These are phyloP conservation scores for Carex kokanica DNA, from an alignment of 176 grass and related monocot species.

Conservation along the genomic window DNA sequence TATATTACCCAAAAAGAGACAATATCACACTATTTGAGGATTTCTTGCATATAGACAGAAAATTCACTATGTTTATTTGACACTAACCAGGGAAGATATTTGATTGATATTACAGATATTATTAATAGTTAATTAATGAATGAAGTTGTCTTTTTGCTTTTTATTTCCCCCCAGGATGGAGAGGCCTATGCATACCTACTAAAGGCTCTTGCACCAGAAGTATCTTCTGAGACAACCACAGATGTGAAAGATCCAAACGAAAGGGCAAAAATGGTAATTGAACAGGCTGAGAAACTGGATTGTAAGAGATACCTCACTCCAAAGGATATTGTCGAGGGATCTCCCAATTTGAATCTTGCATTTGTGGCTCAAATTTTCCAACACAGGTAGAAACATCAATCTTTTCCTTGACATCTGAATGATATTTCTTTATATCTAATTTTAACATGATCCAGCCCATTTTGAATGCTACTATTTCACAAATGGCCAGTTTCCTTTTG, in stretches of 20 bases:
- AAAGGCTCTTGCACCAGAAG: conserved; percentile 94
- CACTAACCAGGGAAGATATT: neutral
- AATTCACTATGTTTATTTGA: neutral
- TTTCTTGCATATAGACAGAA: neutral
- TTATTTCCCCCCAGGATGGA: conserved; percentile 58
- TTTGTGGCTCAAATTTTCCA: conserved; percentile 99
- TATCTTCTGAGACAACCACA: conserved; percentile 51
- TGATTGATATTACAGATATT: neutral
- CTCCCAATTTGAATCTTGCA: conserved; percentile 98
- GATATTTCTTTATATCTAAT: neutral
- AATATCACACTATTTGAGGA: neutral
- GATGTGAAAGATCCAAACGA: conserved; percentile 69
- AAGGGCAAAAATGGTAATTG: conserved; percentile 93
- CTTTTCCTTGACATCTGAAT: neutral
- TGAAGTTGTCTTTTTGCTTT: neutral
- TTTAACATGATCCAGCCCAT: neutral
- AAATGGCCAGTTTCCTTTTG: neutral
- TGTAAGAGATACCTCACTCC: conserved; percentile 93
- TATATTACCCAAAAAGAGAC: neutral
- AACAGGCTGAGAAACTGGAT: conserved; percentile 93
- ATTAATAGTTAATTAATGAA: neutral
- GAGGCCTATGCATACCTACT: conserved; percentile 98
- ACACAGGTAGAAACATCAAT: conserved; percentile 50
- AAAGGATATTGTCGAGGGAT: conserved; percentile 96
- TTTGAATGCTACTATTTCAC: neutral